These are phyloP conservation scores for Sonneratia alba DNA, from an alignment of 345 rosid genomes.

Conservation along the genomic window DNA sequence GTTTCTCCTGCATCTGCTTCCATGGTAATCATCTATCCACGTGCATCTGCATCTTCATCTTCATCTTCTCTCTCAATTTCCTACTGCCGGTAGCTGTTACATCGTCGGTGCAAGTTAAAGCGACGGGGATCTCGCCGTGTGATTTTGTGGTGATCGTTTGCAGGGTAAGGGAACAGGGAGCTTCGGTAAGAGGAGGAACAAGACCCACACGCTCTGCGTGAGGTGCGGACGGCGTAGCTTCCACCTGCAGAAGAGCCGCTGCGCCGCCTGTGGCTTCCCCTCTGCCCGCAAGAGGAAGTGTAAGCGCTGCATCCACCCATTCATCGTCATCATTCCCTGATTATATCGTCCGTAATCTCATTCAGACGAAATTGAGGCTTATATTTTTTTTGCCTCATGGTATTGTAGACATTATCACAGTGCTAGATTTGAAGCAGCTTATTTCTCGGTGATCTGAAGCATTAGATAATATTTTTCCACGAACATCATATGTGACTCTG, in stretches of 20 bases:
- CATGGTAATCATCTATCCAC: slow-evolving; percentile 10
- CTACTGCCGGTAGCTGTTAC: neutral
- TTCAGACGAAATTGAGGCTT: neutral
- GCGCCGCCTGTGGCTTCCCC: slow-evolving; percentile 42
- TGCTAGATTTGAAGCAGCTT: neutral
- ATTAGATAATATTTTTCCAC: neutral
- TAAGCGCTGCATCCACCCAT: slow-evolving; percentile 7
- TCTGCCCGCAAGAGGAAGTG: slow-evolving; percentile 46
- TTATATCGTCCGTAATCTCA: neutral
- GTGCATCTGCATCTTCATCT: no score
- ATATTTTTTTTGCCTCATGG: neutral
- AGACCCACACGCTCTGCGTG: slow-evolving; percentile 50
- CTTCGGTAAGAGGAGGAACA: slow-evolving; percentile 52
- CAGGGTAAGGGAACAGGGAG: slow-evolving; percentile 59
- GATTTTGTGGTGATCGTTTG: neutral
- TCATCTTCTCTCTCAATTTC: neutral
- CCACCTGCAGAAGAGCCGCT: slow-evolving; percentile 54
- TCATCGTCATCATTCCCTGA: neutral
- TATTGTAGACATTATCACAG: neutral
- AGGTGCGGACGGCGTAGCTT: slow-evolving; percentile 54
- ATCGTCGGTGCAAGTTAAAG: neutral
- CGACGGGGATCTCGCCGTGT: neutral
- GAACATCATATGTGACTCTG: neutral
- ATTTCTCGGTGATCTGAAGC: neutral
- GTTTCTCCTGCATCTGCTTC: slow-evolving; percentile 13